Percentiles rank a stretch among this genome's conserved stretches.
Conservation (phyloP, 371 early-diverging fungal species). For the Syncephalastrum contaminatum region DNA sequence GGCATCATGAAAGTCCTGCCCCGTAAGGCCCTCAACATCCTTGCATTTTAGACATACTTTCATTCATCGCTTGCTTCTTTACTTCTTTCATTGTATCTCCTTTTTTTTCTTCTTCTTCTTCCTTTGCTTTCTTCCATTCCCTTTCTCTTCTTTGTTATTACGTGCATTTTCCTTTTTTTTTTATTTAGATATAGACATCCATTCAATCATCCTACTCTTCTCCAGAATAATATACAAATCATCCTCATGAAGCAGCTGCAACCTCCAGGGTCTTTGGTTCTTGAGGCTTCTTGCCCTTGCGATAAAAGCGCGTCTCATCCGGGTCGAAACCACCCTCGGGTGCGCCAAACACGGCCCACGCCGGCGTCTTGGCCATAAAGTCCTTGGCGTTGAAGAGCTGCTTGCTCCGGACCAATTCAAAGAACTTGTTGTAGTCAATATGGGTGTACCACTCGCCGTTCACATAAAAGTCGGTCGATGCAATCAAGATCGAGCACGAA, state of each 20-base stretch:
- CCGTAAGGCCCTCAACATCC: constrained; percentile 12
- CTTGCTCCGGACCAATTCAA: constrained; percentile 63
- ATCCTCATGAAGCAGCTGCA: neutral
- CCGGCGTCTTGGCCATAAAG: constrained; percentile 73
- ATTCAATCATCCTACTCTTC: too few relatives aligned
- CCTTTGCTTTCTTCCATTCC: too few relatives aligned
- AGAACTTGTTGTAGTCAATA: constrained; percentile 79
- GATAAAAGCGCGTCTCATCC: constrained; percentile 65
- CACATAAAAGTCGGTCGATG: constrained; percentile 66
- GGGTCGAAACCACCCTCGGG: constrained; percentile 79
- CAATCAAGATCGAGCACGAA: constrained; percentile 73
- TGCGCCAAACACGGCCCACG: constrained; percentile 78
- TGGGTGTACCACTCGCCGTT: constrained; percentile 78
- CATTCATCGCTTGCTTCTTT: too few relatives aligned
- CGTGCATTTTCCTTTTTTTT: too few relatives aligned
- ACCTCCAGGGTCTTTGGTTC: constrained; percentile 11
- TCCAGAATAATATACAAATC: too few relatives aligned
- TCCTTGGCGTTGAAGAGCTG: constrained; percentile 68
- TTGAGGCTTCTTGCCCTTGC: constrained; percentile 52
- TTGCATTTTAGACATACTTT: too few relatives aligned
- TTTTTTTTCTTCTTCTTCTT: too few relatives aligned
- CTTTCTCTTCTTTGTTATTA: too few relatives aligned
- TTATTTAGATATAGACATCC: too few relatives aligned
- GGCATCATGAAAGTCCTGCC: constrained; percentile 22
- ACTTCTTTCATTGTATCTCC: too few relatives aligned